Evolutionary conservation across 495 filamentous ascomycete genomes (phyloP).

Genomic region (Trichoderma asperelloides): DNA sequence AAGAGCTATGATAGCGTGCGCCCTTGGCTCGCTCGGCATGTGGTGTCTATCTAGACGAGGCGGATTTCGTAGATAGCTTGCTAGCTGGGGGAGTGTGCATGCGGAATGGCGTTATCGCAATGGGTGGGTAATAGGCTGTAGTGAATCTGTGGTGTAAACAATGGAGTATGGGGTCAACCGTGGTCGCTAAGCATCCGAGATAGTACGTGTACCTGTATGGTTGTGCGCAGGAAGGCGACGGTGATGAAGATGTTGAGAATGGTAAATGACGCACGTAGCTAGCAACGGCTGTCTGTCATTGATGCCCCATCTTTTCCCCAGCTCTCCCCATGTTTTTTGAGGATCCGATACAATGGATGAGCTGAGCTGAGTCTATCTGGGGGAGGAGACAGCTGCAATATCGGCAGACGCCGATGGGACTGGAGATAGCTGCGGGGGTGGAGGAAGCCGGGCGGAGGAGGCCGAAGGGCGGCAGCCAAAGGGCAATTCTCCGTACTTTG

Average conservation of each 20-base stretch:
- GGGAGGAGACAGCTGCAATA: neutral
- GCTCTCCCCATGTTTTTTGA: neutral
- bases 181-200: neutral
- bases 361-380: neutral
- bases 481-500: neutral
- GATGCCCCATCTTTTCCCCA: neutral
- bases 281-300: neutral
- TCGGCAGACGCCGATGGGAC: neutral
- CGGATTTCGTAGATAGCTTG: neutral
- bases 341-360: neutral
- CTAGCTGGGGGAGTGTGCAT: neutral
- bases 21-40: neutral
- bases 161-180: neutral
- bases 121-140: neutral
- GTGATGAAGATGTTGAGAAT: neutral
- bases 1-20: neutral
- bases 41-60: neutral
- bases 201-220: neutral
- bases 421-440: neutral
- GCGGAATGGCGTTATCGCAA: neutral
- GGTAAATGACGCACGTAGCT: neutral
- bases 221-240: neutral
- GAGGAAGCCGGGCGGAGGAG: constrained; percentile 5
- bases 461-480: neutral
- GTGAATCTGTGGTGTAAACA: neutral